Evolutionary conservation across 352 stramenopile species (phyloP), one percentile per base, ranked within the genome.

Genomic region (Ophiocytium majus): DNA sequence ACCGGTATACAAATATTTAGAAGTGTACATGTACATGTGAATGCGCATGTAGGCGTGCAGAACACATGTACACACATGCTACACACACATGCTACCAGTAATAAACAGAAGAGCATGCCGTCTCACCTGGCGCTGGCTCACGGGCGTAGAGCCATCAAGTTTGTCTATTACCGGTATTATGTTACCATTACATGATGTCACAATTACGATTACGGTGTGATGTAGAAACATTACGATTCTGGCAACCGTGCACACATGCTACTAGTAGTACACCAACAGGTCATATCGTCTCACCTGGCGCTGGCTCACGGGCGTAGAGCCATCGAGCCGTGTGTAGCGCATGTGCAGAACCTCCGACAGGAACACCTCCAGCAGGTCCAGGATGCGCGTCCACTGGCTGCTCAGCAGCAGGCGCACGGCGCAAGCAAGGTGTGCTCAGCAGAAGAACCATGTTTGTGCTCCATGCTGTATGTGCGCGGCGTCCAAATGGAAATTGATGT

Each of bases 271-370:
- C n/a, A 23, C n/a, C 74, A 23, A 23, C 33, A 79, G 74, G 19
- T 66, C 19, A 28, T 82, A 10, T 79, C 9, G 34, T 85, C 50
- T 28, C 50, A 88, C 82, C 63, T 94, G 95, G 99, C 96, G 94
- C 35, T 95, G 94, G 50, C 96, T 96, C 32, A 98, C 95, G 33
- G 94, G 91, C n/a, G 97, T 96, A 34, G 92, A 95, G 5, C 97
- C 97, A 91, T 99, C 97, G 84, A 99, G 91, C 28, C 97, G 92
- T 64, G 98, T 93, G 88, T 96, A 98, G n/a, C 91, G 85, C n/a
- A 97, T 83, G n/a, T 86, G 88, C 63, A 96, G 89, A 92, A 89
- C 79, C 14, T 94, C 85, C 81, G 93, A 37, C 28, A 96, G 89
- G 36, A 95, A 93, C 43, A 91, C 89, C 84, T 91, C 82, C 81